A percentile compares a stretch with the other conserved stretches of the same genome.
These are phyloP conservation scores for Quercus mongolica DNA, from an alignment of 306 rosid species.

Conservation along the genomic window DNA sequence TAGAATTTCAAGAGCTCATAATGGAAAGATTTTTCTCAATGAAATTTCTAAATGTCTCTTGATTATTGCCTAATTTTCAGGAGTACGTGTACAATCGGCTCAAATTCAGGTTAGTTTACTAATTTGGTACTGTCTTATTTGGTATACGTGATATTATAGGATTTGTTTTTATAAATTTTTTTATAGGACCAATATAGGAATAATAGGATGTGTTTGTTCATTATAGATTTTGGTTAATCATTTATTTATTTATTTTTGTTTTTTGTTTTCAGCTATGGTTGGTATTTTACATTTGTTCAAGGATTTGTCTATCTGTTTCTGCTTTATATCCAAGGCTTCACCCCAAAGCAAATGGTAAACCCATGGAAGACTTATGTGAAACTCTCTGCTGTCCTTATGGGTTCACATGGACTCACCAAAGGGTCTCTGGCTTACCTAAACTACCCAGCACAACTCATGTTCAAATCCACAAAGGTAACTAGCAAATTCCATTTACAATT, in stretches of 20 bases:
- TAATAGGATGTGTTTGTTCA: no score
- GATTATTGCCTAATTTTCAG: constrained; percentile 45
- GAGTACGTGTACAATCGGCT: constrained; percentile 98
- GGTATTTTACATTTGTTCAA: constrained; percentile 98
- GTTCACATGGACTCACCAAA: constrained; percentile 96
- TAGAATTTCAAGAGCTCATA: not conserved
- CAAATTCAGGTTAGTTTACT: constrained; percentile 62
- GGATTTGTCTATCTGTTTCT: constrained; percentile 87
- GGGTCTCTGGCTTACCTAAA: constrained; percentile 95
- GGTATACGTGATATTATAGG: constrained; percentile 8
- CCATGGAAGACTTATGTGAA: constrained; percentile 98
- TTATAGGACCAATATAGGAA: no score
- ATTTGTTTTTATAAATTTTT: not conserved
- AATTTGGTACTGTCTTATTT: constrained; percentile 13
- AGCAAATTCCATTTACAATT: not conserved
- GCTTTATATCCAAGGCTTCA: constrained; percentile 89
- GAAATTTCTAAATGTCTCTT: constrained; percentile 1
- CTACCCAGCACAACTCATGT: constrained; percentile 99
- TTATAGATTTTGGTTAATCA: not conserved
- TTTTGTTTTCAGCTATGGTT: constrained; percentile 72
- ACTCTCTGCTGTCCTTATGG: constrained; percentile 93
- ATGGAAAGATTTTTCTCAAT: not conserved
- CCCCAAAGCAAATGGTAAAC: constrained; percentile 95
- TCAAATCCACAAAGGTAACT: constrained; percentile 91
- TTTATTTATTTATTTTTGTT: constrained; percentile 20